These are phyloP conservation scores for Spiromastix sp. DNA, from an alignment of 2,329 filamentous ascomycete species.

Conservation along the genomic window DNA sequence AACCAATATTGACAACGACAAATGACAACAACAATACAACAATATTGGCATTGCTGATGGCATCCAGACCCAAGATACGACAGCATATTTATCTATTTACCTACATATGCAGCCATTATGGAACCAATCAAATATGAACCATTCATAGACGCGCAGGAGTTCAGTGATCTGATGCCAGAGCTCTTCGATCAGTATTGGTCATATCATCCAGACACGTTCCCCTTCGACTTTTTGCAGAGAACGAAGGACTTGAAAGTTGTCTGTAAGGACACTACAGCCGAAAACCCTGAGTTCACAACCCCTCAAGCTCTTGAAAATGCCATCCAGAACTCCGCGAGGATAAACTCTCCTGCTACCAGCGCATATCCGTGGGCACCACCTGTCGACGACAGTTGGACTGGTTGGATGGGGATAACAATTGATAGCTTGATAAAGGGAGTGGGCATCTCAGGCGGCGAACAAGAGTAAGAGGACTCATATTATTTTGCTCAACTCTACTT, in stretches of 20 bases:
- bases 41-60: slow-evolving; percentile 1
- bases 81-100: not conserved
- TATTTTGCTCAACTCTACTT: not conserved
- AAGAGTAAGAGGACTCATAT: slow-evolving; percentile 2
- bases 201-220: not conserved
- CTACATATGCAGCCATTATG: slow-evolving; percentile 1
- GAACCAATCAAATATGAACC: slow-evolving; percentile 3
- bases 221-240: slow-evolving; percentile 5
- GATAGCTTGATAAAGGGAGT: not conserved
- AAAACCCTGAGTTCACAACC: slow-evolving; percentile 3
- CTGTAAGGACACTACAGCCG: slow-evolving; percentile 6
- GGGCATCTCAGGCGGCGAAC: not conserved
- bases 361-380: not conserved
- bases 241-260: slow-evolving; percentile 6
- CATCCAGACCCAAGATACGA: no score
- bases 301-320: slow-evolving; percentile 1
- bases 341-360: slow-evolving; percentile 3
- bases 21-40: not conserved
- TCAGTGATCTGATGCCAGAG: slow-evolving; percentile 4
- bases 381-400: slow-evolving; percentile 3
- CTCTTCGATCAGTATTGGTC: slow-evolving; percentile 4
- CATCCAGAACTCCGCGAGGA: slow-evolving; percentile 3
- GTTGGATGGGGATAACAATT: slow-evolving; percentile 5
- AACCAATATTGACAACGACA: no score
- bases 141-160: slow-evolving; percentile 2